Conservation (phyloP, 129 eudicot genomes). For the Tagetes erecta region DNA sequence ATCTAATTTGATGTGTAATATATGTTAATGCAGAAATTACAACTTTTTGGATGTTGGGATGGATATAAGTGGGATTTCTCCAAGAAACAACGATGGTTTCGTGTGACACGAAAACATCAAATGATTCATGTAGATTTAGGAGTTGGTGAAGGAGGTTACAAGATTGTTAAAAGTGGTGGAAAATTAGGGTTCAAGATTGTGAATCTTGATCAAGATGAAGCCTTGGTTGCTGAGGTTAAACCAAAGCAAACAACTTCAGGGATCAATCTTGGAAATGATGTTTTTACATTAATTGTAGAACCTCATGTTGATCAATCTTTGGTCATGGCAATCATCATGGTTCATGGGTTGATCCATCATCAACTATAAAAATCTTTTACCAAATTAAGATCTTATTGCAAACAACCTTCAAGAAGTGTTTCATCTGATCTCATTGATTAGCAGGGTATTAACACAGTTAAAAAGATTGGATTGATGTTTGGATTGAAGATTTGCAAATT, state of each 20-base stretch:
- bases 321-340: conserved; percentile 63
- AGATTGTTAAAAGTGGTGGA: conserved; percentile 41
- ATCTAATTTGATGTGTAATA: conserved; percentile 6
- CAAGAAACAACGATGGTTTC: conserved; percentile 54
- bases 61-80: conserved; percentile 52
- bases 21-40: conserved; percentile 45
- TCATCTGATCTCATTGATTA: no score
- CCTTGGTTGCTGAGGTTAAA: conserved; percentile 48
- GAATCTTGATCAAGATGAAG: conserved; percentile 34
- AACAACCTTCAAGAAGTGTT: no score
- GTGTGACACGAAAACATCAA: conserved; percentile 38
- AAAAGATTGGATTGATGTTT: background rate
- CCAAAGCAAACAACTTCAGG: conserved; percentile 54
- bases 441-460: no score
- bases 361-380: conserved; percentile 36
- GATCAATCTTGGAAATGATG: conserved; percentile 64
- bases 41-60: conserved; percentile 57
- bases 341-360: conserved; percentile 52
- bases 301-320: conserved; percentile 53
- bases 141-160: conserved; percentile 31
- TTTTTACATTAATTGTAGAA: conserved; percentile 53
- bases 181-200: conserved; percentile 52
- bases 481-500: background rate
- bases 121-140: conserved; percentile 49
- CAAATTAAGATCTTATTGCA: conserved; percentile 3